Percentiles rank a stretch among this genome's conserved stretches.
phyloP scores from a whole-genome alignment of 179 eudicot species.

The Actinidia polygama region DNA sequence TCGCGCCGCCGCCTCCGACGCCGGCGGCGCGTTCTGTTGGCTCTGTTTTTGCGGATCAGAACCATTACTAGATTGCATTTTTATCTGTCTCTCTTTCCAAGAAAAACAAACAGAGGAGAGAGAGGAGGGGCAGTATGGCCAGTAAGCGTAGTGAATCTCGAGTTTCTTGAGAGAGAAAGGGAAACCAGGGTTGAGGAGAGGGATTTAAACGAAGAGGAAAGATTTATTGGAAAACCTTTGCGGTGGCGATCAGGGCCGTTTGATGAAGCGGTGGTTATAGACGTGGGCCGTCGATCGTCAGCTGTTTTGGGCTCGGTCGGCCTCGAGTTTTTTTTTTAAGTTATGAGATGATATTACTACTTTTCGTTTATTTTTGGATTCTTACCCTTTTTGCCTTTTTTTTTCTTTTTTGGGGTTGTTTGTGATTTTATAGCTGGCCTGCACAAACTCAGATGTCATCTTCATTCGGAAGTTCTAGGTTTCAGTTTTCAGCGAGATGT shows the following conservation, averaged over 20 bases:
- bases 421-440: neutral
- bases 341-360: neutral
- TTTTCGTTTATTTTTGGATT: neutral
- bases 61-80: slow-evolving; percentile 38
- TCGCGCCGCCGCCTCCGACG: slow-evolving; percentile 27
- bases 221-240: too few species aligned
- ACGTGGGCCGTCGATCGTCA: neutral
- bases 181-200: neutral
- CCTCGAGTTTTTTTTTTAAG: slow-evolving; percentile 14
- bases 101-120: too few species aligned
- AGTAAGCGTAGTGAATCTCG: slow-evolving; percentile 5
- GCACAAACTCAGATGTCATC: slow-evolving; percentile 6
- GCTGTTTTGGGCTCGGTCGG: slow-evolving; percentile 3
- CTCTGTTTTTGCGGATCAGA: slow-evolving; percentile 31
- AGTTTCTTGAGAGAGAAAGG: slow-evolving; percentile 10
- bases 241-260: slow-evolving; percentile 37
- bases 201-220: slow-evolving; percentile 24
- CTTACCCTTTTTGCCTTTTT: neutral
- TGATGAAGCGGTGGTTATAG: neutral
- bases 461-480: neutral
- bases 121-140: too few species aligned
- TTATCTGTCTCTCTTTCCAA: neutral
- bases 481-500: slow-evolving; percentile 1
- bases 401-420: neutral
- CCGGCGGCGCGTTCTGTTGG: slow-evolving; percentile 8